phyloP scores from a whole-genome alignment of 1,284 basidiomycete species.

The Xerocomus nothofagi region DNA sequence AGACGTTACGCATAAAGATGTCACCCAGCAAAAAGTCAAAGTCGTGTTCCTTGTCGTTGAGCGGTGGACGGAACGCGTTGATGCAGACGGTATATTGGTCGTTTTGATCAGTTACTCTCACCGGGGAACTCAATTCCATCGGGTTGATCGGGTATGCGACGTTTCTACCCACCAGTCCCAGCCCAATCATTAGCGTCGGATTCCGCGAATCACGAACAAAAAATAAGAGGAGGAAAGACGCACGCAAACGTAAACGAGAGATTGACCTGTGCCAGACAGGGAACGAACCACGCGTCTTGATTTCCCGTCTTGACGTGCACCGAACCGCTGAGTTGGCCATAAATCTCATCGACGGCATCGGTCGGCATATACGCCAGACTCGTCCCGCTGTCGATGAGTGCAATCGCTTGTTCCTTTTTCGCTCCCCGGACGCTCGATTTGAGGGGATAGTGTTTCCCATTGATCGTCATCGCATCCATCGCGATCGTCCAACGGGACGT shows the following conservation, averaged over 20 bases:
- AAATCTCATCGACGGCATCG: slow-evolving; percentile 39
- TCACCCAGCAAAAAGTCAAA: slow-evolving; percentile 52
- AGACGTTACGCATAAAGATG: slow-evolving; percentile 53
- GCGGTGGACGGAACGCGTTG: slow-evolving; percentile 31
- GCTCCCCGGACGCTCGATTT: slow-evolving; percentile 30
- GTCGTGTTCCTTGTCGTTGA: slow-evolving; percentile 27
- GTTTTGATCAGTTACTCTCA: slow-evolving; percentile 27
- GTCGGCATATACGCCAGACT: slow-evolving; percentile 37
- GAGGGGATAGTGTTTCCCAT: slow-evolving; percentile 27
- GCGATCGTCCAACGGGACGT: slow-evolving; percentile 43
- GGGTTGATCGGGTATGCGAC: slow-evolving; percentile 45
- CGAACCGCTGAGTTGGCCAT: slow-evolving; percentile 38
- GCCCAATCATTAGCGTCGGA: no score
- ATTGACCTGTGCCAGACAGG: slow-evolving; percentile 43
- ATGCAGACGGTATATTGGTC: slow-evolving; percentile 41
- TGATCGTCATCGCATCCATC: slow-evolving; percentile 38
- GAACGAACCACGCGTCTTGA: slow-evolving; percentile 40
- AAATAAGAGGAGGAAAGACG: slow-evolving; percentile 7
- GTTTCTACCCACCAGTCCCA: slow-evolving; percentile 29
- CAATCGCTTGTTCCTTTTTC: slow-evolving; percentile 34
- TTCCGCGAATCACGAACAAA: background rate
- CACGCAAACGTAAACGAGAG: slow-evolving; percentile 45
- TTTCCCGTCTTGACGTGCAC: slow-evolving; percentile 29
- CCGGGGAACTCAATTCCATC: slow-evolving; percentile 42
- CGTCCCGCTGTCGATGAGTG: slow-evolving; percentile 47